These are phyloP conservation scores for Gossypium ekmanianum DNA, from an alignment of 345 rosid species.

Conservation along the genomic window DNA sequence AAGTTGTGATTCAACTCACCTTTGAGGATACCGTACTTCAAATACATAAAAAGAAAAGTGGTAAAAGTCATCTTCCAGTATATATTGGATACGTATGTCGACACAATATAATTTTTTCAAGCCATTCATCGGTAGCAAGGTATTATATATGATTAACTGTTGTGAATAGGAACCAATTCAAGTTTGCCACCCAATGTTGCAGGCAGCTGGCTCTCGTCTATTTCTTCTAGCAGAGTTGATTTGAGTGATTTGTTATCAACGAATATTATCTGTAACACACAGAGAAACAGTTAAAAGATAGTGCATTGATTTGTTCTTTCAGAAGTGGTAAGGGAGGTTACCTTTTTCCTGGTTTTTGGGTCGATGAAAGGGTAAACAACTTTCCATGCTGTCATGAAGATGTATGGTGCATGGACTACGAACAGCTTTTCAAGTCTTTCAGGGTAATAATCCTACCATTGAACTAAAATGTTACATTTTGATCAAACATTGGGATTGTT, in stretches of 20 bases:
- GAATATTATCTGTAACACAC: conserved; percentile 34
- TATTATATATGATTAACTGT: not conserved
- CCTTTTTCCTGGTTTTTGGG: conserved; percentile 39
- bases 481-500: not conserved
- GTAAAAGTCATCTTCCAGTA: not conserved
- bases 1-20: not conserved
- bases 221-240: conserved; percentile 44
- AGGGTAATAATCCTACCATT: conserved; percentile 46
- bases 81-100: not conserved
- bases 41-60: too few relatives aligned
- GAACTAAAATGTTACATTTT: not conserved
- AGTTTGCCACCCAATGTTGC: conserved; percentile 40
- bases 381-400: conserved; percentile 41
- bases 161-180: conserved; percentile 24
- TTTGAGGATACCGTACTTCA: not conserved
- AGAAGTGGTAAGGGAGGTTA: not conserved
- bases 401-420: conserved; percentile 33
- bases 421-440: conserved; percentile 45
- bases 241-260: conserved; percentile 38
- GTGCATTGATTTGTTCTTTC: not conserved
- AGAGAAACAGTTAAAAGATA: not conserved
- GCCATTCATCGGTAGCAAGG: not conserved
- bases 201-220: conserved; percentile 50
- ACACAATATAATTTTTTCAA: too few relatives aligned
- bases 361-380: conserved; percentile 40